Base-by-base conservation (phyloP, 2,329 filamentous ascomycete species). In the Pseudogymnoascus sp. region DNA sequence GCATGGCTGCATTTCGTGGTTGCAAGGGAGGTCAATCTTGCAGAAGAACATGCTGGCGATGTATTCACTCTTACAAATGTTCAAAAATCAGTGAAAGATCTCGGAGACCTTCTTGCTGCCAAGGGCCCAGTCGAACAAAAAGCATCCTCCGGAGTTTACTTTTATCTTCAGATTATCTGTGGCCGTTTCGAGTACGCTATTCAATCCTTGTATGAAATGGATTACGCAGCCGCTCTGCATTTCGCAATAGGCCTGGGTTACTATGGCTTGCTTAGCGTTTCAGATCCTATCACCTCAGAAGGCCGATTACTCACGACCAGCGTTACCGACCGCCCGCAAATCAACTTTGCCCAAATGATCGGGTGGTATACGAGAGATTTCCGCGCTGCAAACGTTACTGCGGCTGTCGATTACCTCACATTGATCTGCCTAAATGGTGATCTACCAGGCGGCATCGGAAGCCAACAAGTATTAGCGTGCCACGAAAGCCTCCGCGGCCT, bases 321-420 rank as follows among this genome's bases (percentile, higher is more conserved):
- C 67, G 88, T 82, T 69, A 83, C 86, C 67, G 82, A 84, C 65
- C 80, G 84, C 65, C 82, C 91, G 4, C 91, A 97, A 72, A 87
- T 99, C 75, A 96, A 94, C 78, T 97, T 97, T 75, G 92, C 90
- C 47, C 88, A 89, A 62, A 90, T 97, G 79, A 80, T 97, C 64
- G 95, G 93, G 39, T 91, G 94, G 73, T 99, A 99, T 78, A 99
- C 95, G 4, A 85, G 89, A 60, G 92, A 97, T 74, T 99, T 99
- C 83, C 88, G 94, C 59, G 90, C 91, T 30, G 92, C 91, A 18
- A 87, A 95, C 69, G 89, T 91, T 6, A 89, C 89, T 62, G 90
- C 91, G 35, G 94, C 95, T 2, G 90, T 96, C 15, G 94, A 99
- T 73, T 99, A 99, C 73, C 84, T 99, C 57, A 84, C 87, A 5